Conservation (phyloP, 768 basidiomycete genomes). For the Pisolithus marmoratus region DNA sequence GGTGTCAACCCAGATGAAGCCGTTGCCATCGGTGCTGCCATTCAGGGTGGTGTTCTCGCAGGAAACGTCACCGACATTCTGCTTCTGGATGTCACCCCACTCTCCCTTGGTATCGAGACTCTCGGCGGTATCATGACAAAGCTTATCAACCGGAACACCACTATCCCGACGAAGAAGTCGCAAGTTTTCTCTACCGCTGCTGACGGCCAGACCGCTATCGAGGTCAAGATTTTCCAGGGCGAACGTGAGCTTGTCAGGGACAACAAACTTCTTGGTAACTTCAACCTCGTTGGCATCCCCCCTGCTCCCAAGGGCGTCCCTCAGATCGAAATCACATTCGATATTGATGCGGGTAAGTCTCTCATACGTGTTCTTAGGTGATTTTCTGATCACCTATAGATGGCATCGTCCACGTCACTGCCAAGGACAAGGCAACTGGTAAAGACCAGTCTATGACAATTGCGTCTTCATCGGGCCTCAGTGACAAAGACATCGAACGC, state of each 20-base stretch:
- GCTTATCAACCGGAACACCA: conserved; percentile 96
- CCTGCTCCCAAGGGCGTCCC: conserved; percentile 72
- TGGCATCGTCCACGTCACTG: conserved; percentile 95
- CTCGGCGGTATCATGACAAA: conserved; percentile 99
- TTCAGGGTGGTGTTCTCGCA: conserved; percentile 96
- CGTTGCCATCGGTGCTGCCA: conserved; percentile 96
- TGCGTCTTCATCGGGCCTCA: conserved; percentile 93
- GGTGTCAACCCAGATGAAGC: conserved; percentile 99
- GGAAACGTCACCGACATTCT: conserved; percentile 96
- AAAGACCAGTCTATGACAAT: conserved; percentile 97
- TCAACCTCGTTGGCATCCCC: conserved; percentile 98
- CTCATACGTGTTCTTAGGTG: not conserved
- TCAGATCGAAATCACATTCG: conserved; percentile 82
- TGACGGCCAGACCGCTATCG: conserved; percentile 98
- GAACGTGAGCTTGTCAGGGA: conserved; percentile 98
- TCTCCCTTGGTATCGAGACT: conserved; percentile 94
- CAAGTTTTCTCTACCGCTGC: conserved; percentile 99
- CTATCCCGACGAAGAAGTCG: conserved; percentile 99
- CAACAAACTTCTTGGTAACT: conserved; percentile 98
- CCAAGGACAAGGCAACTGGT: conserved; percentile 87
- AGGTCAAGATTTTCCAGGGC: conserved; percentile 99
- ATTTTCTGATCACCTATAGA: conserved; percentile 35
- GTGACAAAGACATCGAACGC: conserved; percentile 93
- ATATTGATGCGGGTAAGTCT: conserved; percentile 84
- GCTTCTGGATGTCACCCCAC: conserved; percentile 88